Conservation (phyloP, 805 yeast genomes). For the Pichia manshurica region DNA sequence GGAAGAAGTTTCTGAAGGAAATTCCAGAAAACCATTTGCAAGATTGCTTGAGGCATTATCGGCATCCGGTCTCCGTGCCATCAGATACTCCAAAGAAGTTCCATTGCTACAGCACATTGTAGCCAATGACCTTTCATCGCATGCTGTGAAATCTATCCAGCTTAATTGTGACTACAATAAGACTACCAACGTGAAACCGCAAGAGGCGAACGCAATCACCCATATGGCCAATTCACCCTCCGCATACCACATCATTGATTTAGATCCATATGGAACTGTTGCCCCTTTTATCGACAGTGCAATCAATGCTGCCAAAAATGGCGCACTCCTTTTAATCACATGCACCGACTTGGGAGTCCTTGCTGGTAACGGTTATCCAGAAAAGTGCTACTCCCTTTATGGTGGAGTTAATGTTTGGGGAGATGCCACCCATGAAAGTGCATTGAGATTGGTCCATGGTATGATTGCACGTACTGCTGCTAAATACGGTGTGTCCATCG, state of each 20-base stretch:
- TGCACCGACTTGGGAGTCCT: slow-evolving; percentile 95
- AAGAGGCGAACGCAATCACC: slow-evolving; percentile 86
- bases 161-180: slow-evolving; percentile 66
- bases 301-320: slow-evolving; percentile 73
- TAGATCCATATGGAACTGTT: slow-evolving; percentile 98
- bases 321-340: slow-evolving; percentile 82
- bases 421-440: slow-evolving; percentile 91
- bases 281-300: slow-evolving; percentile 94
- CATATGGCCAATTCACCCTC: slow-evolving; percentile 56
- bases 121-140: slow-evolving; percentile 85
- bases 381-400: slow-evolving; percentile 88
- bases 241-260: slow-evolving; percentile 78
- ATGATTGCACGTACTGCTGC: slow-evolving; percentile 81
- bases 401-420: slow-evolving; percentile 87
- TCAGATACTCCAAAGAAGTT: slow-evolving; percentile 87
- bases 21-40: slow-evolving; percentile 40
- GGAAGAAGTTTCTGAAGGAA: slow-evolving; percentile 6
- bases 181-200: slow-evolving; percentile 54
- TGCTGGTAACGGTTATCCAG: slow-evolving; percentile 96
- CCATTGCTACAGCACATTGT: slow-evolving; percentile 67
- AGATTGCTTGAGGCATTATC: slow-evolving; percentile 83
- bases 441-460: slow-evolving; percentile 75
- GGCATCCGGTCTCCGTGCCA: slow-evolving; percentile 93
- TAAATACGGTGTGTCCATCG: slow-evolving; percentile 77
- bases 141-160: slow-evolving; percentile 77